Evolutionary conservation across 441 rosid genomes (phyloP).

Genomic region (Jatropha podagrica): DNA sequence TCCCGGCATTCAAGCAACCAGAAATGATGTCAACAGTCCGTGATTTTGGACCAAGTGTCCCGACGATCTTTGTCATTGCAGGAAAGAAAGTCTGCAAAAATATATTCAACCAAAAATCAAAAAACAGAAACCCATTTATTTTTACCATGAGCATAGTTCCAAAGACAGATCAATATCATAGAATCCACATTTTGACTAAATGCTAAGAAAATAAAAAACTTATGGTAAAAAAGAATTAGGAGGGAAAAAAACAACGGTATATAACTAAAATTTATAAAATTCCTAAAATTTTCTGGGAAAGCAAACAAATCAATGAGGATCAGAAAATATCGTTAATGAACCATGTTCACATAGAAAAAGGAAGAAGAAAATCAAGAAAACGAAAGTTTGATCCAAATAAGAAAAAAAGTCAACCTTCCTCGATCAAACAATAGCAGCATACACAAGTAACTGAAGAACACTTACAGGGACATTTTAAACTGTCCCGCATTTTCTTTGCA

Average conservation of each 20-base stretch:
- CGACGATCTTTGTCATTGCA: slow-evolving; percentile 91
- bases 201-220: not conserved
- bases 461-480: not conserved
- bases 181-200: not conserved
- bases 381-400: not conserved
- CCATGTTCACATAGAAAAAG: too few species aligned
- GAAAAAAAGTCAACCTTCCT: not conserved
- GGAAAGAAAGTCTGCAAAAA: slow-evolving; percentile 66
- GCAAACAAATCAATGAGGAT: not conserved
- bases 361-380: not conserved
- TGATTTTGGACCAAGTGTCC: slow-evolving; percentile 86
- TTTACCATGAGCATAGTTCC: not conserved
- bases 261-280: not conserved
- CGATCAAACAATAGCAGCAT: not conserved
- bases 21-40: slow-evolving; percentile 66
- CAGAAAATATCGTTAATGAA: not conserved
- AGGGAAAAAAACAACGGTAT: too few species aligned
- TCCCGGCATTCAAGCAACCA: slow-evolving; percentile 79
- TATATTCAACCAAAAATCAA: not conserved
- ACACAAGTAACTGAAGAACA: not conserved
- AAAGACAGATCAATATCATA: not conserved
- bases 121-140: not conserved
- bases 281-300: slow-evolving; percentile 4
- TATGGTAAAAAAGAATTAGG: too few species aligned
- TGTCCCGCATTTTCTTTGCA: slow-evolving; percentile 8